Evolutionary conservation across 352 stramenopile species (phyloP), one percentile per base, ranked within the genome.

Genomic region (Lagenidium sp.): DNA sequence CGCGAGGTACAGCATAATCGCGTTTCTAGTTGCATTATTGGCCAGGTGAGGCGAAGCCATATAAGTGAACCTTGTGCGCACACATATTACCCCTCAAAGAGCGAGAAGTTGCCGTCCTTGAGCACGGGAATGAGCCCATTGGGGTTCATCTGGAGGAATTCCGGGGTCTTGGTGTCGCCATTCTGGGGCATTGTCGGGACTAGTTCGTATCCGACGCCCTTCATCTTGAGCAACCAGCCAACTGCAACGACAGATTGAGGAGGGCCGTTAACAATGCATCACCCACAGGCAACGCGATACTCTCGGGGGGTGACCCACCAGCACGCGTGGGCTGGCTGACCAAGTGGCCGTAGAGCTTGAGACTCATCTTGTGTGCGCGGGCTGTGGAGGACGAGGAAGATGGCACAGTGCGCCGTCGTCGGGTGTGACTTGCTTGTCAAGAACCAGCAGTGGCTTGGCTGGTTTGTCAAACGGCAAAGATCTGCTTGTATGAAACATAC

Each of bases 71-170:
- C n/a, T n/a, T n/a, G n/a, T n/a, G n/a, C n/a, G n/a, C n/a, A n/a
- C n/a, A n/a, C n/a, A n/a, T n/a, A n/a, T n/a, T 59, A 68, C 57
- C 63, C 63, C 54, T 82, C 66, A 28, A 68, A 77, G 34, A 80
- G 64, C 30, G 59, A 52, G 43, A 82, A 80, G 20, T 73, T 60
- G 26, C 64, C 66, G 36, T 82, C 66, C 34, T 73, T 59, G 56
- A 82, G 49, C 38, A 70, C 53, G 5, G 69, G 69, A 12, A 80
- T 49, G 20, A 78, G 46, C 2, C 51, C 54, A 40, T 79, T 80
- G 25, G 69, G 69, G 46, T 82, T 80, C 50, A 68, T 63, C n/a
- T 19, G 21, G 20, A 66, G 60, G 53, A 65, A 80, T 50, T 82
- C 67, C 8, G 28, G 28, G 8, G 28, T 32, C 8, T 15, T 8